A percentile compares a stretch with the other conserved stretches of the same genome.
These are phyloP conservation scores for Trichophyton equinum DNA, from an alignment of 2,329 filamentous ascomycete species.

Conservation along the genomic window DNA sequence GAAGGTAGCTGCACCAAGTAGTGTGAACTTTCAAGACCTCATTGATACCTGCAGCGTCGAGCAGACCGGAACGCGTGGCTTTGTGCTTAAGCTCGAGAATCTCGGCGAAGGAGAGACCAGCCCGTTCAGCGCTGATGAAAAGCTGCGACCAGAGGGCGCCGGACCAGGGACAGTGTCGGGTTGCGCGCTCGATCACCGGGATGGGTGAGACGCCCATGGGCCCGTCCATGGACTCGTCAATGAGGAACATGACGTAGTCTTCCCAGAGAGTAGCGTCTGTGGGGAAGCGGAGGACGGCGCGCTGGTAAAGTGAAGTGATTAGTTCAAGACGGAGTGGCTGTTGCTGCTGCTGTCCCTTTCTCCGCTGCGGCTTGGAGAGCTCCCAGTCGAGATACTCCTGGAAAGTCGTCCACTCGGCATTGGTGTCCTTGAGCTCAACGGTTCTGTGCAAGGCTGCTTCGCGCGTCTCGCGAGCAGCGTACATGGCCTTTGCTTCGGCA, in stretches of 20 bases:
- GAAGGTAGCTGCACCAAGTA: constrained; percentile 88
- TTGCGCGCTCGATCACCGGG: constrained; percentile 65
- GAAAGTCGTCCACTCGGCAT: constrained; percentile 42
- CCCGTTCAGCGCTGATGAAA: constrained; percentile 70
- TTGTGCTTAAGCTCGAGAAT: constrained; percentile 86
- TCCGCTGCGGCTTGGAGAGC: constrained; percentile 31
- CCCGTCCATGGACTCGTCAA: constrained; percentile 39
- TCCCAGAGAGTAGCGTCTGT: constrained; percentile 67
- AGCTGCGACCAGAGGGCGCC: constrained; percentile 84
- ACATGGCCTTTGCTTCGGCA: constrained; percentile 42
- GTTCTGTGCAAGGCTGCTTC: constrained; percentile 44
- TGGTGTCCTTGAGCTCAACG: constrained; percentile 39
- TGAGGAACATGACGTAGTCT: constrained; percentile 66
- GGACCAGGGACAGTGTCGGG: constrained; percentile 85
- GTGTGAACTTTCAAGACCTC: constrained; percentile 83
- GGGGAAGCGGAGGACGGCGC: constrained; percentile 62
- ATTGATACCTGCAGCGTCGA: constrained; percentile 76
- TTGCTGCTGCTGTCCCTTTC: constrained; percentile 33
- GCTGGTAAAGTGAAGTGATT: constrained; percentile 56
- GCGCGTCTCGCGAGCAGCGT: constrained; percentile 40
- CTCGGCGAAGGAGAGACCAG: constrained; percentile 60
- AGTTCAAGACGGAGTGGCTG: constrained; percentile 37
- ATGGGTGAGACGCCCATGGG: constrained; percentile 42
- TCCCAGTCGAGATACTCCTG: constrained; percentile 79
- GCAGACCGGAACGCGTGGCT: constrained; percentile 71